Evolutionary conservation across 257 asterid species (phyloP), one percentile per base, ranked within the genome.

Genomic region (Ilex asprella): DNA sequence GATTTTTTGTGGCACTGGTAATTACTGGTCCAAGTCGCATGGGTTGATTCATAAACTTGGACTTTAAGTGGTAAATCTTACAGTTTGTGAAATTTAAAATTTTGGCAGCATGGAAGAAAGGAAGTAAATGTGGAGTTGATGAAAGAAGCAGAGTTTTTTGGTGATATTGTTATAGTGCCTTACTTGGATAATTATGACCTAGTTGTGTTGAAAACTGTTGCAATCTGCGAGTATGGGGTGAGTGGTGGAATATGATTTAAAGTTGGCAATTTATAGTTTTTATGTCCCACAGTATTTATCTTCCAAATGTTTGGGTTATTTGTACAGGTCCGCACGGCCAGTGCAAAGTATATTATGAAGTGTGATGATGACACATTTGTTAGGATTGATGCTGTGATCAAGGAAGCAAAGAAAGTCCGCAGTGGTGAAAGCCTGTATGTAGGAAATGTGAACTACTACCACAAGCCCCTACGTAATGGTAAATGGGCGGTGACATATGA

Each of bases 401-500:
- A 65, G 65, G 97, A 92, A 79, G 87, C 80, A 65, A 79, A 70
- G 78, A 92, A 83, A 71, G 70, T 80, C 50, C 76, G 2, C 51
- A 71, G 35, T 60, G 84, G 76, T 59, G 70, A 69, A 83, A 83
- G 91, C 78, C 80, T 89, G 69, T 92, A 92, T 62, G 67, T 92
- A 30, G 99, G 99, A 68, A 92, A 92, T 75, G 83, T 88, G 75
- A 92, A 92, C 73, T 92, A 86, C 78, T 80, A 89, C 69, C 96
- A 88, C 86, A 82, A 70, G 78, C 97, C 99, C 74, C 76, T 89
- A 65, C 76, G 99, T 56, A 84, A 85, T 74, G 97, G 99, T 69
- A 92, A 92, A 89, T 92, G 97, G 95, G 95, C 97, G n/a, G 97
- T 92, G 60, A 86, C 94, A 13, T 92, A 86, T 77, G 95, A 89